These are phyloP conservation scores for Mrakiaceae sp. DNA, from an alignment of 1,284 basidiomycete genomes.

Conservation along the genomic window DNA sequence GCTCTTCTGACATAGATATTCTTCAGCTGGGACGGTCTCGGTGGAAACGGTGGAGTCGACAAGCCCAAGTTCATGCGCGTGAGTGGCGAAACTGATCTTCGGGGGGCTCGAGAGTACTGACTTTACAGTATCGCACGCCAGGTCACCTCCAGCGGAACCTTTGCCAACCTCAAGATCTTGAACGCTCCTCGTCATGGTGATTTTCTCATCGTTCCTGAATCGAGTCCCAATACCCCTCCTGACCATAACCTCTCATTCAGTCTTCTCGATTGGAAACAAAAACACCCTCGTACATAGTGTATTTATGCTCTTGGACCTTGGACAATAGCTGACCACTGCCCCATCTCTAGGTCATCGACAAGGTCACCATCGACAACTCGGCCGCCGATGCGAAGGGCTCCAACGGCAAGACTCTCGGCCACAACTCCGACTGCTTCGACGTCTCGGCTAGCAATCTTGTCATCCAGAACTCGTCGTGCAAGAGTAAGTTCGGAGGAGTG, in stretches of 20 bases:
- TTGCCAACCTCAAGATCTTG: constrained; percentile 13
- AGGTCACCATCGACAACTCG: constrained; percentile 14
- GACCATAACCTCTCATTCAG: not conserved
- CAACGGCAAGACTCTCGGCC: constrained; percentile 2
- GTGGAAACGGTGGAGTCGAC: constrained; percentile 13
- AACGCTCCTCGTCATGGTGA: not conserved
- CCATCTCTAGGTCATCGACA: not conserved
- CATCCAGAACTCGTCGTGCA: constrained; percentile 9
- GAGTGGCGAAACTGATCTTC: too few species aligned
- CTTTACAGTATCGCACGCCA: not conserved
- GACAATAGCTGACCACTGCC: not conserved
- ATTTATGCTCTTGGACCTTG: not conserved
- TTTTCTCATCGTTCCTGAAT: not conserved
- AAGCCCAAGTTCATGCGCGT: not conserved
- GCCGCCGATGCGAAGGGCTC: constrained; percentile 7
- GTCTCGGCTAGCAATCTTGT: constrained; percentile 9
- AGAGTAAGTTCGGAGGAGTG: not conserved
- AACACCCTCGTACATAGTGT: not conserved
- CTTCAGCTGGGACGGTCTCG: not conserved
- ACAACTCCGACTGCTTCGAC: constrained; percentile 17
- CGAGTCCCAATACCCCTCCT: too few species aligned
- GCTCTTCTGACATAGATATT: constrained; percentile 3
- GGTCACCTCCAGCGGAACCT: constrained; percentile 16
- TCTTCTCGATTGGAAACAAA: constrained; percentile 13
- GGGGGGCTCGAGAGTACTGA: too few species aligned